A percentile compares a stretch with the other conserved stretches of the same genome.
phyloP scores from a whole-genome alignment of 768 basidiomycete genomes.

The Kwoniella mangroviensis region DNA sequence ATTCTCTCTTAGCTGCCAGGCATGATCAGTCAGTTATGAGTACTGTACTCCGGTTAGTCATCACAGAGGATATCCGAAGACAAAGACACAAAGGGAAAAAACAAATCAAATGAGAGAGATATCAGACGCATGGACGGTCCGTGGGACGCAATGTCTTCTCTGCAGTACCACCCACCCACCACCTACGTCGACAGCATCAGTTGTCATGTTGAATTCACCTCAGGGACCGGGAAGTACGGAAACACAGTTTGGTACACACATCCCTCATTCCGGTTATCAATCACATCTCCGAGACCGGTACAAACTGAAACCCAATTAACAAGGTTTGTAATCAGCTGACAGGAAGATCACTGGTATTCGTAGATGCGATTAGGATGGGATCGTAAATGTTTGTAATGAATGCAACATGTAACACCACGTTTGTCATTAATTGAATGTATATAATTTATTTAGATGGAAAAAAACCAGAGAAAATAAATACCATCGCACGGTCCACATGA shows the following conservation, averaged over 20 bases:
- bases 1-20: no score
- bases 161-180: no score
- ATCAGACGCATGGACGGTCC: no score
- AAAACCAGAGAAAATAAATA: background rate
- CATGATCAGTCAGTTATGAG: background rate
- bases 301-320: background rate
- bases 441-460: background rate
- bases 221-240: slow-evolving; percentile 15
- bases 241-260: background rate
- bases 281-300: background rate
- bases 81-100: background rate
- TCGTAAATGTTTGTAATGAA: background rate
- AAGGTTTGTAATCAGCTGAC: no score
- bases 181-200: background rate
- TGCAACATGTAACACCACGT: background rate
- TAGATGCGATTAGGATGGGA: background rate
- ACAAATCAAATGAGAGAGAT: background rate
- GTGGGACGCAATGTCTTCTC: no score
- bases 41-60: background rate
- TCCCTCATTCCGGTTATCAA: slow-evolving; percentile 1
- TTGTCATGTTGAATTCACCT: background rate
- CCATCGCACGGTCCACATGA: background rate
- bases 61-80: background rate
- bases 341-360: background rate
- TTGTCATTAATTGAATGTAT: background rate